Base-by-base conservation (phyloP, 345 rosid species). In the Gossypium anomalum region DNA sequence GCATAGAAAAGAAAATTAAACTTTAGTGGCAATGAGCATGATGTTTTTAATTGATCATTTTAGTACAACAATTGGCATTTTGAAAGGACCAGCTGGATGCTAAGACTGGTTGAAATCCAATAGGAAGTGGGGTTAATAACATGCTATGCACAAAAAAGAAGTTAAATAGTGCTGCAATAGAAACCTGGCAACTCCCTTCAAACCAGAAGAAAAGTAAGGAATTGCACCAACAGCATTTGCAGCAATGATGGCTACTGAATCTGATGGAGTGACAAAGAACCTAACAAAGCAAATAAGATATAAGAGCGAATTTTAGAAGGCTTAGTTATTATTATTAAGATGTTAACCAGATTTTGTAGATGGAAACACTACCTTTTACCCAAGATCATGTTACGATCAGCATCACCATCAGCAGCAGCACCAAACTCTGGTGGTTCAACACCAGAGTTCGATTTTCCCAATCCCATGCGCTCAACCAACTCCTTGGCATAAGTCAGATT, bases 361-460 rank as follows among this genome's bases (percentile, higher is more conserved):
- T 57, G 23, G 69, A 57, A 78, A 57, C 4, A 64, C 76, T 83
- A 96, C 97, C 97, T 96, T 89, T 93, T 96, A 48, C 99, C 99
- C 12, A 96, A 97, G 82, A 96, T 67, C 99, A 96, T 93, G 81
- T 96, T 96, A 77, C 97, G 98, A 81, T 96, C 99, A 29, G 99
- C 99, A 87, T 96, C 99, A 84, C 98, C 99, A 81, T 96, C 99
- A 85, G 97, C 89, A 78, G 99, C 99, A 22, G 98, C 99, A 68
- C 99, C 98, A 85, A 96, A 96, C 75, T 96, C 97, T 45, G 98
- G 99, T 9, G 91, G 95, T 79, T 93, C 98, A 78, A 53, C 88
- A 66, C 80, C 85, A 52, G 92, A 69, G 76, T 76, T 78, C n/a
- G 98, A 88, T 83, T 96, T 90, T 74, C 93, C 81, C 85, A 93